Evolutionary conservation across 768 basidiomycete species (phyloP), one percentile per base, ranked within the genome.

Genomic region (Xerocomus potaroensis): DNA sequence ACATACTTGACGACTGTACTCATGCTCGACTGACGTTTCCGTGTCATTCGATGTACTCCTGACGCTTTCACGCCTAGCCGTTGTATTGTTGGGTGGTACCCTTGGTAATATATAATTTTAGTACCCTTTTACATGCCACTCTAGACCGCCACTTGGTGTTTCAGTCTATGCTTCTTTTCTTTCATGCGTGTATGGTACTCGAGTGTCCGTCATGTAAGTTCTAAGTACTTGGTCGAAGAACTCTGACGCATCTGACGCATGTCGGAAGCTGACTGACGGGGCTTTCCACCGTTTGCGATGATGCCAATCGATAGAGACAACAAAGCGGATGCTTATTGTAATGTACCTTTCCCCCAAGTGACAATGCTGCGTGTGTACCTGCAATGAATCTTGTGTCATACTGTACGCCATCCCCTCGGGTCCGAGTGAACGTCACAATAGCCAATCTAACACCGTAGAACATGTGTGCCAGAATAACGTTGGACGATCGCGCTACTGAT

Each of bases 1-100:
- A 45, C 16, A 37, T 36, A 19, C 30, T 21, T 37, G 22, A 23
- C 35, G 24, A 40, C 21, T 55, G 48, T 57, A 54, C 46, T 47
- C 37, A 45, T 30, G 29, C 30, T 38, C 4, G 16, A 38, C 48
- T 40, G 39, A 47, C 38, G 1, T 34, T 22, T 43, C 5, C 36
- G 18, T 26, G 40, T 43, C 42, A 21, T 19, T 26, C 9, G 26
- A 41, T 40, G 37, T 39, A 21, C 22, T 12, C 7, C 32, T 48
- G 36, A 47, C 35, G 22, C n/a, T 34, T 14, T 19, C 18, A 35
- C 14, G 19, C 37, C 15, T 12, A 23, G 19, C 35, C 30, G 23
- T 42, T n/a, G n/a, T n/a, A 27, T 10, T 26, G 16, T 26, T 26
- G 18, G 37, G 22, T 51, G 29, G 15, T 22, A 29, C 15, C 16